Conservation (phyloP, 176 grass and related monocot genomes). For the Oryza longistaminata region DNA sequence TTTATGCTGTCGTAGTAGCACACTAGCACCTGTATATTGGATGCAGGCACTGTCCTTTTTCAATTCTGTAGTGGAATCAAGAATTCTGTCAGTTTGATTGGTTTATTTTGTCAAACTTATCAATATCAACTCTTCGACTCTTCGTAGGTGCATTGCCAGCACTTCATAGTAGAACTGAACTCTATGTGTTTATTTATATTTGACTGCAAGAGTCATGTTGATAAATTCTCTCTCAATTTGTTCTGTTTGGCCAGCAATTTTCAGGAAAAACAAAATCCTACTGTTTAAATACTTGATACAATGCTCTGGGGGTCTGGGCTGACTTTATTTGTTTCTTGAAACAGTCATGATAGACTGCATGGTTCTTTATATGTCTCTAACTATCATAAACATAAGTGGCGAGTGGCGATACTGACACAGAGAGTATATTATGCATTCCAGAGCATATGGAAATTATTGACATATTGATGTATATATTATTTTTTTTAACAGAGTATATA, state of each 20-base stretch:
- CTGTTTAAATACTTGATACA: not conserved
- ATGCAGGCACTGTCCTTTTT: not conserved
- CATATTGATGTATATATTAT: constrained; percentile 10
- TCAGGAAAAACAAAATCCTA: not conserved
- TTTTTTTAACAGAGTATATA: not conserved
- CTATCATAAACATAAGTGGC: not conserved
- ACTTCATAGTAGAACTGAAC: not conserved
- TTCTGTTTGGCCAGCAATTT: not conserved
- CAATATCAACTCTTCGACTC: not conserved
- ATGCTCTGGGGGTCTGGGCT: not conserved
- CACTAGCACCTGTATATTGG: too few relatives aligned
- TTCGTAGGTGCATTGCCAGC: not conserved
- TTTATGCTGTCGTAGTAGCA: too few relatives aligned
- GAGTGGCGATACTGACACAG: not conserved
- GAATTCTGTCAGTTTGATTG: not conserved
- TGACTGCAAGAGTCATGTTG: not conserved
- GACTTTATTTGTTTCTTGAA: not conserved
- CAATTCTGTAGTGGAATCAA: not conserved
- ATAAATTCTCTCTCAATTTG: not conserved
- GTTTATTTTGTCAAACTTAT: constrained; percentile 9
- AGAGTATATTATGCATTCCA: not conserved
- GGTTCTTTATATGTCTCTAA: not conserved
- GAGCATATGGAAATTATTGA: not conserved
- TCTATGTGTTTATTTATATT: not conserved
- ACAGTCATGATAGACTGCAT: not conserved